phyloP scores from a whole-genome alignment of 164 flowering plant species.

The Stephania cephalantha region DNA sequence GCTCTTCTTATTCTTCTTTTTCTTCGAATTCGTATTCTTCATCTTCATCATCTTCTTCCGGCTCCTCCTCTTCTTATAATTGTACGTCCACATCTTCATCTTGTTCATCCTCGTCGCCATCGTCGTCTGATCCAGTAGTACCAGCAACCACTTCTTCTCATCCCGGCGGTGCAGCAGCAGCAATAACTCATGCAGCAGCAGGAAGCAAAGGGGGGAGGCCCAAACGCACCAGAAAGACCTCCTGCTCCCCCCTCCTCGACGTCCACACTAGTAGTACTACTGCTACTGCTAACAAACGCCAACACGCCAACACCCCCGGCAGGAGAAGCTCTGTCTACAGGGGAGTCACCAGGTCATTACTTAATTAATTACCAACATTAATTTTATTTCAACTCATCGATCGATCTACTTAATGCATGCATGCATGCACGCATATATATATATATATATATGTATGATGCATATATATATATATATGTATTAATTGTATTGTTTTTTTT shows the following conservation, averaged over 20 bases:
- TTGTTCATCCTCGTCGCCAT: background rate
- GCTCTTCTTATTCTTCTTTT: constrained; percentile 28
- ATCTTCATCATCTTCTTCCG: background rate
- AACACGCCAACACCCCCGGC: constrained; percentile 13
- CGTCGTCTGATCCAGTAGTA: background rate
- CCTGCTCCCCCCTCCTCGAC: too few species aligned
- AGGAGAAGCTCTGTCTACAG: constrained; percentile 80
- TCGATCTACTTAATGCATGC: background rate
- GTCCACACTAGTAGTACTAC: background rate
- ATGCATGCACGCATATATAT: too few species aligned
- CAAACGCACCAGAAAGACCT: constrained; percentile 23
- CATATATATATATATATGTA: too few species aligned
- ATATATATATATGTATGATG: too few species aligned
- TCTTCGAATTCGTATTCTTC: constrained; percentile 1
- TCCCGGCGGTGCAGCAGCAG: too few species aligned
- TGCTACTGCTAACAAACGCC: constrained; percentile 15
- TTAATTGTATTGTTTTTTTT: too few species aligned
- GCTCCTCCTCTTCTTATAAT: constrained; percentile 19
- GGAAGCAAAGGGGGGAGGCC: constrained; percentile 14
- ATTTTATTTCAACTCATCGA: background rate
- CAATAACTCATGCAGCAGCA: constrained; percentile 1
- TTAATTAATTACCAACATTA: background rate
- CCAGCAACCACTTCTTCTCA: background rate
- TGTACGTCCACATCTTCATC: constrained; percentile 7
- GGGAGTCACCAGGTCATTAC: constrained; percentile 81